These are phyloP conservation scores for Entomortierella chlamydospora DNA, from an alignment of 192 early-diverging fungal genomes.

Conservation along the genomic window DNA sequence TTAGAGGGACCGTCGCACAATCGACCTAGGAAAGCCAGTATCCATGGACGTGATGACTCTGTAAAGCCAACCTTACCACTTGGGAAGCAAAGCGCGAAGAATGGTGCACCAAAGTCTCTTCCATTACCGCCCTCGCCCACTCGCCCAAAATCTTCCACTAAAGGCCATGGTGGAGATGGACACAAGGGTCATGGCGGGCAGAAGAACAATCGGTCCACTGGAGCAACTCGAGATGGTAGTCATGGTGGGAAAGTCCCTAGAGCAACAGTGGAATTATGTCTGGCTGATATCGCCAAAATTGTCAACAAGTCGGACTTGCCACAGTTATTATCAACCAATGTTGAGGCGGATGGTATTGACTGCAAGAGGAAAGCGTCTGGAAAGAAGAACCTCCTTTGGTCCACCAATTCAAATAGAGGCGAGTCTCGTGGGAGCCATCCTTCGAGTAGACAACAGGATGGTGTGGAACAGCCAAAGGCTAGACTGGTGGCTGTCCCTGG, in stretches of 20 bases:
- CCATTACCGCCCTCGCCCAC: not conserved
- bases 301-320: slow-evolving; percentile 11
- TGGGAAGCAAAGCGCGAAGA: not conserved
- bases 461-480: slow-evolving; percentile 9
- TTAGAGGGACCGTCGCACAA: not conserved
- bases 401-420: slow-evolving; percentile 49
- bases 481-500: slow-evolving; percentile 1
- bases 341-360: not conserved
- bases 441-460: not conserved
- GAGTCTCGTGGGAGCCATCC: slow-evolving; percentile 9
- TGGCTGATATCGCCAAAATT: slow-evolving; percentile 48
- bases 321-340: not conserved
- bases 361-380: slow-evolving; percentile 14
- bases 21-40: not conserved
- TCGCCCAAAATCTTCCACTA: not conserved
- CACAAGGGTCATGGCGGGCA: slow-evolving; percentile 6
- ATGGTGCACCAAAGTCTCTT: not conserved
- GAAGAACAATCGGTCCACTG: slow-evolving; percentile 1
- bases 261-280: slow-evolving; percentile 33
- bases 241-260: slow-evolving; percentile 10
- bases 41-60: slow-evolving; percentile 2
- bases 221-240: slow-evolving; percentile 1
- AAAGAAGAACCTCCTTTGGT: slow-evolving; percentile 40
- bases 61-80: not conserved
- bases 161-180: slow-evolving; percentile 2